These are phyloP conservation scores for Nakazawaea ishiwadae DNA, from an alignment of 805 yeast genomes.

Conservation along the genomic window DNA sequence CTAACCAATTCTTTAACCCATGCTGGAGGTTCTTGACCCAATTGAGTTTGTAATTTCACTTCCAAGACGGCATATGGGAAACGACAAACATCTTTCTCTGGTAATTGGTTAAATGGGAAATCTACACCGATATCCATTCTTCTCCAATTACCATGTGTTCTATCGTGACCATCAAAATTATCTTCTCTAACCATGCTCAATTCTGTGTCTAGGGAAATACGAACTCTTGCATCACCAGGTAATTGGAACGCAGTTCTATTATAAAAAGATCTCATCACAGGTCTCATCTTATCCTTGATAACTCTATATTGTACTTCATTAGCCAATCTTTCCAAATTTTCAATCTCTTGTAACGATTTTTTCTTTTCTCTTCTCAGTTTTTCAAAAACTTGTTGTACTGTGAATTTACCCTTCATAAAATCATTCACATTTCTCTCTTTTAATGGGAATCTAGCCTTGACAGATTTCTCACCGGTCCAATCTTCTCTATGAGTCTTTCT, in stretches of 20 bases:
- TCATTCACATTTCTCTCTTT: slow-evolving; percentile 89
- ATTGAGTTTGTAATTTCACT: slow-evolving; percentile 93
- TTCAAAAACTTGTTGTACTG: slow-evolving; percentile 86
- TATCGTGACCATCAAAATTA: slow-evolving; percentile 73
- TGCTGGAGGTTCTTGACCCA: slow-evolving; percentile 98
- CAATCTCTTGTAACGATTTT: slow-evolving; percentile 82
- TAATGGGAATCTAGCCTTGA: slow-evolving; percentile 90
- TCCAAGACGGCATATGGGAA: slow-evolving; percentile 98
- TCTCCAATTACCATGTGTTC: slow-evolving; percentile 95
- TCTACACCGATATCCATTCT: slow-evolving; percentile 98
- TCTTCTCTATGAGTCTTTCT: slow-evolving; percentile 98
- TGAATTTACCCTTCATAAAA: slow-evolving; percentile 76
- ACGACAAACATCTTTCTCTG: slow-evolving; percentile 81
- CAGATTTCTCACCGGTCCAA: slow-evolving; percentile 88
- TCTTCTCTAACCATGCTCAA: slow-evolving; percentile 97
- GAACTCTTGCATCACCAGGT: slow-evolving; percentile 98
- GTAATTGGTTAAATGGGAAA: slow-evolving; percentile 86
- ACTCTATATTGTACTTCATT: slow-evolving; percentile 84
- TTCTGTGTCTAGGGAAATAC: slow-evolving; percentile 96
- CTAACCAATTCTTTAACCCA: slow-evolving; percentile 94
- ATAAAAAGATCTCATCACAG: slow-evolving; percentile 93
- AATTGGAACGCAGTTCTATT: slow-evolving; percentile 98
- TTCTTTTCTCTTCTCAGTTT: slow-evolving; percentile 92
- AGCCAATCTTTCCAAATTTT: slow-evolving; percentile 87
- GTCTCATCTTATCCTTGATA: slow-evolving; percentile 78